A percentile compares a stretch with the other conserved stretches of the same genome.
Evolutionary conservation across 305 asterid genomes (phyloP).

Genomic region (Fraxinus ornus): DNA sequence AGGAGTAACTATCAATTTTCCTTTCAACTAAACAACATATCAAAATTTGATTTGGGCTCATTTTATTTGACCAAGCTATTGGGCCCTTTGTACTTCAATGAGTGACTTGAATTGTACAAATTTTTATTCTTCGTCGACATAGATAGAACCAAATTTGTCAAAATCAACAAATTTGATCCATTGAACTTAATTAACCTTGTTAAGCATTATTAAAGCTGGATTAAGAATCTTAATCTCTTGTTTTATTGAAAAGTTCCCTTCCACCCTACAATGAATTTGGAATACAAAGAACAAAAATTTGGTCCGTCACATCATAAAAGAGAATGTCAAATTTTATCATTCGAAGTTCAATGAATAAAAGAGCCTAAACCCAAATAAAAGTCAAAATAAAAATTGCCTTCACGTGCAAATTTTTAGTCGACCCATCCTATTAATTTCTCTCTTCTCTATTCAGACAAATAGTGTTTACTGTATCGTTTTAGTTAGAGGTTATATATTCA

Average conservation of each 20-base stretch:
- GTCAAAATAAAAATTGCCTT: background rate
- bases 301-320: background rate
- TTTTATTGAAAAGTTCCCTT: background rate
- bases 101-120: background rate
- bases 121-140: background rate
- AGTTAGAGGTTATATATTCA: background rate
- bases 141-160: background rate
- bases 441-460: background rate
- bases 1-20: too few relatives aligned
- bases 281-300: background rate
- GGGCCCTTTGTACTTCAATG: background rate
- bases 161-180: background rate
- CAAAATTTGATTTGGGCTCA: background rate
- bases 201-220: background rate
- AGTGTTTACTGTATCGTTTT: too few relatives aligned
- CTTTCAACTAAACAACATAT: too few relatives aligned
- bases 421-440: background rate
- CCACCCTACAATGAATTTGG: background rate
- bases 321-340: background rate
- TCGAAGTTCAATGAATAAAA: background rate
- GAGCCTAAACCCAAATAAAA: background rate
- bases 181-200: constrained; percentile 2
- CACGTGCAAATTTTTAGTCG: background rate
- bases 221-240: background rate
- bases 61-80: background rate